Conservation (phyloP, 805 yeast genomes). For the Kluyveromyces dobzhanskii region DNA sequence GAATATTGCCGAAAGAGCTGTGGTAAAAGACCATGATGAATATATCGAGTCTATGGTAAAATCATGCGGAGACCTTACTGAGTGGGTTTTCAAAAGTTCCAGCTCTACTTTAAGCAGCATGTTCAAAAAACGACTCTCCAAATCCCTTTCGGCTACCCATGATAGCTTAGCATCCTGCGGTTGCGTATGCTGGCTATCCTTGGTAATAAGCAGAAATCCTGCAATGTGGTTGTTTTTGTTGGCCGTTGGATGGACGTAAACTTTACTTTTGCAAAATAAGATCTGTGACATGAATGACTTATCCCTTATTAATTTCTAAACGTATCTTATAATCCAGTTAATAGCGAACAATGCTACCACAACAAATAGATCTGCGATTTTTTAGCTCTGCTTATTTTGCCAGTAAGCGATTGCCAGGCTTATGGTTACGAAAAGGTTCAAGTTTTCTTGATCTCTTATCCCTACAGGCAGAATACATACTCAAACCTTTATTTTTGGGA, state of each 20-base stretch:
- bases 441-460: too few relatives aligned
- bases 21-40: slow-evolving; percentile 59
- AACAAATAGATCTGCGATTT: too few relatives aligned
- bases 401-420: too few relatives aligned
- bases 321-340: too few relatives aligned
- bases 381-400: too few relatives aligned
- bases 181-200: slow-evolving; percentile 32
- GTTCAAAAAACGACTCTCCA: slow-evolving; percentile 10
- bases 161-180: slow-evolving; percentile 32
- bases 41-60: slow-evolving; percentile 8
- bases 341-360: too few relatives aligned
- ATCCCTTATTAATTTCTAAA: too few relatives aligned
- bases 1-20: slow-evolving; percentile 50
- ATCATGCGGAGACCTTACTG: slow-evolving; percentile 10
- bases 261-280: slow-evolving; percentile 51
- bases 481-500: too few relatives aligned
- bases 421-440: too few relatives aligned
- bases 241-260: slow-evolving; percentile 75
- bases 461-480: too few relatives aligned
- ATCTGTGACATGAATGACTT: slow-evolving; percentile 14
- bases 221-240: slow-evolving; percentile 67
- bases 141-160: slow-evolving; percentile 21
- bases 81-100: slow-evolving; percentile 45
- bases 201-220: slow-evolving; percentile 64
- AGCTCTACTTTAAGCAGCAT: slow-evolving; percentile 15